Base-by-base conservation (phyloP, 2,329 filamentous ascomycete species). In the Fusarium sp. region DNA sequence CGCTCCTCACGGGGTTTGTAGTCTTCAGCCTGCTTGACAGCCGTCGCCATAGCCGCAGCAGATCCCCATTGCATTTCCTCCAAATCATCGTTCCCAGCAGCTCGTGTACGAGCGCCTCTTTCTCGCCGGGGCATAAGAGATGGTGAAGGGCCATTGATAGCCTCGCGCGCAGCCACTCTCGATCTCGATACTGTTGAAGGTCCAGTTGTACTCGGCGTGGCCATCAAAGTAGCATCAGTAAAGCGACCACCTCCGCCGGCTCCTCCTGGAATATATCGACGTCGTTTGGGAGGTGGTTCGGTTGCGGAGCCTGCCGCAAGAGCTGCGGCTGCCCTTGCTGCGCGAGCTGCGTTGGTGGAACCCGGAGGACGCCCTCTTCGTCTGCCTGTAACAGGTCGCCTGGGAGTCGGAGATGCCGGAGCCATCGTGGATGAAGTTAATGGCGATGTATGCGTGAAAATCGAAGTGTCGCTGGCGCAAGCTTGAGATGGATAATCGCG, bases 1-100 rank as follows among this genome's bases (percentile, higher is more conserved):
- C 95, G 90, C 82, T 99, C 96, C 81, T 99, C 96, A 76, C 96
- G 88, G 31, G 96, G 96, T 79, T 99, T 99, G 81, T 98, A 98
- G 50, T 95, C 94, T 83, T 98, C 96, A 74, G 90, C 94, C 77
- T 97, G 94, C 72, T 93, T 93, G 62, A 96, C 92, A 6, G 92
- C 92, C 8, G 93, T 94, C 50, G 94, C 93, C 24, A 94, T 93
- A 28, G 94, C 94, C 15, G 95, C 93, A n/a, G 91, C 93, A 44
- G 93, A 95, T 74, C 91, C 93, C 80, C 92, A 97, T 70, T 92
- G 88, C 78, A 92, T 92, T 71, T 84, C 86, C 69, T 87, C 86
- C 63, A 83, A 81, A 58, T 84, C 84, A 57, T 84, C 84, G 69
- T 83, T 84, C n/a, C 85, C 83, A 23, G 84, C 84, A 9, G 78